Base-by-base conservation (phyloP, 345 rosid genomes). In the Populus alba region DNA sequence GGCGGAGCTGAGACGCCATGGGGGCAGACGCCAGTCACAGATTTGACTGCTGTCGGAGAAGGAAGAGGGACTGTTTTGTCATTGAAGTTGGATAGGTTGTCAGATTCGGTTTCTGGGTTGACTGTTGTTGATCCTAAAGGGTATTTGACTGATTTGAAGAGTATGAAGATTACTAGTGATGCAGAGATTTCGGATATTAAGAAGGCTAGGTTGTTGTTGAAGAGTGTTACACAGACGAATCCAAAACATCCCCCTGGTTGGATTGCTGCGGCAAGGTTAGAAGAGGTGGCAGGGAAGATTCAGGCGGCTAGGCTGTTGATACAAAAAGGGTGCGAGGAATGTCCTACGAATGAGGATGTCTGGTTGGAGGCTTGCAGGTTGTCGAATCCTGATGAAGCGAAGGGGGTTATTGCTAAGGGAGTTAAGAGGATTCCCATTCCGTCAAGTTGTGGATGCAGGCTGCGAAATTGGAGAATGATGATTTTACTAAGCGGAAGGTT, bases 91-190 rank as follows among this genome's bases (percentile, higher is more conserved):
- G 99, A 95, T 87, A 87, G 97, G 80, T 84, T 93, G 53, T 92
- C 97, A 0, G 97, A 93, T 89, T 93, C 97, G 0, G 95, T 93
- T 22, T 88, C 97, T 0, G 99, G 98, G 47, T 80, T 88, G 72
- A 93, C 99, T 77, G 98, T 95, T 77, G 97, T 95, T 68, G 98
- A 95, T 77, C 99, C 98, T 0, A 92, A 95, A 80, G 96, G 98
- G 0, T 93, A 95, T 71, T 89, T 95, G 80, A 95, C 95, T 79
- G 98, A 92, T 82, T 78, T 95, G 85, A 93, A 91, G 89, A 93
- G 97, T 79, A 93, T 91, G 98, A 93, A 95, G 85, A 95, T 90
- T 68, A 95, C 96, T 68, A 93, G 98, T 80, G 98, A 95, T 88
- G 97, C 95, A 2, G 97, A 95, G 87, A 90, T 95, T 68, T 89